These are phyloP conservation scores for Aspergillus sp. DNA, from an alignment of 2,329 filamentous ascomycete genomes.

Conservation along the genomic window DNA sequence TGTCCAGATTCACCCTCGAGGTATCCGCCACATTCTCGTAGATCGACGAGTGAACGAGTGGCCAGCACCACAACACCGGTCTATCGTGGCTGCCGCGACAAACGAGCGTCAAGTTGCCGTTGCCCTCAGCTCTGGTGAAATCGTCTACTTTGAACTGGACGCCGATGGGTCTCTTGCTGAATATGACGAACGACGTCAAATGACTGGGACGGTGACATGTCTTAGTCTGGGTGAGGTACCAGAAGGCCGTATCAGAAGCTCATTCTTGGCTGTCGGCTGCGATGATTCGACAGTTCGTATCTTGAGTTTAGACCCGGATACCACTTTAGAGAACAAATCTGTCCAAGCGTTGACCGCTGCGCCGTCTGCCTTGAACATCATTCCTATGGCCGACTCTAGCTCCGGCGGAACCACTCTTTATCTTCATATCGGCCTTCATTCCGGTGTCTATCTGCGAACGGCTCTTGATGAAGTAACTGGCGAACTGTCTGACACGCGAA, in stretches of 20 bases:
- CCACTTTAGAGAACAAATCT: constrained; percentile 87
- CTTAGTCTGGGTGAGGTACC: constrained; percentile 92
- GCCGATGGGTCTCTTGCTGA: constrained; percentile 85
- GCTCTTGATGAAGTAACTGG: constrained; percentile 94
- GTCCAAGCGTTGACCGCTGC: constrained; percentile 90
- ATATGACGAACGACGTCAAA: constrained; percentile 91
- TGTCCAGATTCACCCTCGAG: constrained; percentile 94
- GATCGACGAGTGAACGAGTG: constrained; percentile 83
- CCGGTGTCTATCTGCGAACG: constrained; percentile 92
- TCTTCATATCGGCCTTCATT: constrained; percentile 92
- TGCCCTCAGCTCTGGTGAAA: constrained; percentile 91
- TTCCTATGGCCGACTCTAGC: constrained; percentile 92
- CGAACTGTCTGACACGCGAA: constrained; percentile 89
- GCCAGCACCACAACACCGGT: constrained; percentile 88
- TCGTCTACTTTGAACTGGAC: constrained; percentile 98
- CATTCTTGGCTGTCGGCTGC: constrained; percentile 92
- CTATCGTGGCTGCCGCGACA: constrained; percentile 90
- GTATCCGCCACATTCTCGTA: constrained; percentile 84
- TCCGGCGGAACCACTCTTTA: constrained; percentile 86
- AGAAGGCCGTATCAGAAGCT: constrained; percentile 82
- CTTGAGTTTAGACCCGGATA: constrained; percentile 83
- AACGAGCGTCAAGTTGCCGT: constrained; percentile 93
- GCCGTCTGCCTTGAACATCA: constrained; percentile 84
- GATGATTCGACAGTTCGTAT: constrained; percentile 96
- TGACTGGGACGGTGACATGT: constrained; percentile 93